Conservation (phyloP, 139 green algal species). For the Spirogloea muscicola region DNA sequence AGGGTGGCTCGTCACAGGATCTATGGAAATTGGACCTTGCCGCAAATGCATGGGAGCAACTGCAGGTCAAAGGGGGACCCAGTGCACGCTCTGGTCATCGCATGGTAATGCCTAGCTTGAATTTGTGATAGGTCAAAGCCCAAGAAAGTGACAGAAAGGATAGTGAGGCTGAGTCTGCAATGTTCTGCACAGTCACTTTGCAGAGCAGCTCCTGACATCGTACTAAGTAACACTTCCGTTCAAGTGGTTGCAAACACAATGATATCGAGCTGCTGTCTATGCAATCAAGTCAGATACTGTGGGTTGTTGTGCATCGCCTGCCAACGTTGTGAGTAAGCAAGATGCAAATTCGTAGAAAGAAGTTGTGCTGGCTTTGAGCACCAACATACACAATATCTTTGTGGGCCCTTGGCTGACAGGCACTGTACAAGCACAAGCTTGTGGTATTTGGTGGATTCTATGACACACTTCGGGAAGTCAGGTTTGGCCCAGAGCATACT, state of each 20-base stretch:
- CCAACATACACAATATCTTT: too few species aligned
- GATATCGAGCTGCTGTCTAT: background rate
- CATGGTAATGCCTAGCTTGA: conserved; percentile 51
- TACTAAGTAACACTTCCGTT: background rate
- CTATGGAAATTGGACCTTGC: conserved; percentile 88
- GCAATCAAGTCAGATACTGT: background rate
- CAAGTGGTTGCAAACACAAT: background rate
- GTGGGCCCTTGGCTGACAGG: conserved; percentile 23
- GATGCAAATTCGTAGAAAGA: background rate
- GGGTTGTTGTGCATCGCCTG: background rate
- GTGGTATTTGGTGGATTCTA: conserved; percentile 95
- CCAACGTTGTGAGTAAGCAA: background rate
- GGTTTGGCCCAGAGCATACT: background rate
- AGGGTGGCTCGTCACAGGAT: conserved; percentile 51
- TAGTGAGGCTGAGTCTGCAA: too few species aligned
- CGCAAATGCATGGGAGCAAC: conserved; percentile 82
- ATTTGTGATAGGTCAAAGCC: too few species aligned
- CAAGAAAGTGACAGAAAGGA: too few species aligned
- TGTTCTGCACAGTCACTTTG: background rate
- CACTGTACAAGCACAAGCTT: conserved; percentile 67
- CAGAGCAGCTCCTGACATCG: background rate
- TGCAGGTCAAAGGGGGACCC: conserved; percentile 70
- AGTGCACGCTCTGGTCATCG: conserved; percentile 83
- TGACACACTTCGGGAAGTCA: conserved; percentile 69
- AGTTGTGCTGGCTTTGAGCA: background rate